Conservation (phyloP, 306 rosid genomes). For the Calophaca sinica region DNA sequence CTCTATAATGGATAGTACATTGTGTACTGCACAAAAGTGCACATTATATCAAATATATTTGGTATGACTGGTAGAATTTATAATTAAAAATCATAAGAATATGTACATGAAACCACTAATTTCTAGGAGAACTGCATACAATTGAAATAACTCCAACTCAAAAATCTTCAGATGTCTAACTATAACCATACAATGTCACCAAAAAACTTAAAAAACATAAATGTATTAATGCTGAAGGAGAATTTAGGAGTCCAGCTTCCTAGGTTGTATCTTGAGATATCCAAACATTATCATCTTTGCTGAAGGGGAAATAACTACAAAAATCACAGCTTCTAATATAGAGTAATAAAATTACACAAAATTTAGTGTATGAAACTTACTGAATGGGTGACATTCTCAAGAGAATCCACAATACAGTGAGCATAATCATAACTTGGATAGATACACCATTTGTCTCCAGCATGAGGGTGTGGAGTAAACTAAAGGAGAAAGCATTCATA, state of each 20-base stretch:
- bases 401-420: conserved; percentile 98
- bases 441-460: conserved; percentile 99
- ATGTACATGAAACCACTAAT: neutral
- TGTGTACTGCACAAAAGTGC: neutral
- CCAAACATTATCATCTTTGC: conserved; percentile 10
- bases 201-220: too few species aligned
- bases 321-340: neutral
- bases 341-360: neutral
- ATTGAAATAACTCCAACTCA: neutral
- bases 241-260: too few species aligned
- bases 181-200: too few species aligned
- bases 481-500: conserved; percentile 50
- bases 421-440: conserved; percentile 98
- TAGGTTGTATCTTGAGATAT: neutral
- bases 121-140: neutral
- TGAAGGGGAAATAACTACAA: neutral
- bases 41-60: conserved; percentile 12
- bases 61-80: neutral
- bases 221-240: too few species aligned
- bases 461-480: conserved; percentile 98
- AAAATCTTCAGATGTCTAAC: neutral
- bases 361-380: conserved; percentile 58
- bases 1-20: neutral
- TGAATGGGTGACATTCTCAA: conserved; percentile 95
- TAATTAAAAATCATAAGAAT: neutral